Conservation (phyloP, 129 eudicot species). For the Escallonia rubra region DNA sequence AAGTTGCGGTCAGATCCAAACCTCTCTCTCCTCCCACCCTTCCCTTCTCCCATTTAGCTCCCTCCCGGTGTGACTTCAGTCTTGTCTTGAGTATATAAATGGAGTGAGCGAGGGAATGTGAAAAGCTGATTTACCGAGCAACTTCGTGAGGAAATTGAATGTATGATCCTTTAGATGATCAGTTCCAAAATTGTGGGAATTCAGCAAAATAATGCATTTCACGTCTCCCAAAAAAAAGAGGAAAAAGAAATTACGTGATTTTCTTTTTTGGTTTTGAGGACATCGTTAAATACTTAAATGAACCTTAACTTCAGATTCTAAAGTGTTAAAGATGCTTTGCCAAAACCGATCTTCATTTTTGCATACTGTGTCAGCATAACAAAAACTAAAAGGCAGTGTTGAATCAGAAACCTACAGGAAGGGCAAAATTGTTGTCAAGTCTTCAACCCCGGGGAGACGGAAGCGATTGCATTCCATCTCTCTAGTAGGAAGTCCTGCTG, state of each 20-base stretch:
- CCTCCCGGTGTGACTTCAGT: too few relatives aligned
- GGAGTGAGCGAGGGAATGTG: too few relatives aligned
- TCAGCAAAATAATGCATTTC: too few relatives aligned
- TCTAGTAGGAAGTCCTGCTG: constrained; percentile 1
- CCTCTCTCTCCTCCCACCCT: too few relatives aligned
- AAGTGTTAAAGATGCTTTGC: neutral
- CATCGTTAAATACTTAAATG: neutral
- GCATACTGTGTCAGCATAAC: constrained; percentile 51
- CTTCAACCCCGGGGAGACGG: constrained; percentile 12
- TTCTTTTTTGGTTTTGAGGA: neutral
- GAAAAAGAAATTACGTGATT: neutral
- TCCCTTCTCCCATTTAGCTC: too few relatives aligned
- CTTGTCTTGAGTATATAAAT: too few relatives aligned
- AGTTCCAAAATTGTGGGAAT: too few relatives aligned
- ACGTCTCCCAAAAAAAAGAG: too few relatives aligned
- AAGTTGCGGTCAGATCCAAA: too few relatives aligned
- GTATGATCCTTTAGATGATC: too few relatives aligned
- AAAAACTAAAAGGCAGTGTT: constrained; percentile 66
- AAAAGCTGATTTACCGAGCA: too few relatives aligned
- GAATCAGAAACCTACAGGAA: constrained; percentile 52
- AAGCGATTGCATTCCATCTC: constrained; percentile 1
- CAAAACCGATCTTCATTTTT: constrained; percentile 7
- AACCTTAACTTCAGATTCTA: neutral
- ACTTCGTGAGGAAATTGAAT: too few relatives aligned
- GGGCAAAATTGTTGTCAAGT: constrained; percentile 38